A percentile compares a stretch with the other conserved stretches of the same genome.
Evolutionary conservation across 352 stramenopile genomes (phyloP).

Genomic region (Phytopythium montanum): DNA sequence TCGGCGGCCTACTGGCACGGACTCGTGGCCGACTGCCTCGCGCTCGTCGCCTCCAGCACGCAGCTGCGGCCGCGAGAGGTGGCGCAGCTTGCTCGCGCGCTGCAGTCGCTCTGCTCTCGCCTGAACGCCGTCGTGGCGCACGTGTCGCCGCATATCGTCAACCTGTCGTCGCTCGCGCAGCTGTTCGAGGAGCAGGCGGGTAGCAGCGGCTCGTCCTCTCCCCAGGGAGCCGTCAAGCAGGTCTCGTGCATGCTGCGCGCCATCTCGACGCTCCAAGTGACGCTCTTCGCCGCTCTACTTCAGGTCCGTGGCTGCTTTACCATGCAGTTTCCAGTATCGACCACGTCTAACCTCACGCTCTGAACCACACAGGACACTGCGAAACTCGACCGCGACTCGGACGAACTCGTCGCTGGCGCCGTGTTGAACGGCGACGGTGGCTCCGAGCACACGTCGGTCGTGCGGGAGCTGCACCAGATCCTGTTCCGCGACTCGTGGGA

Average conservation of each 20-base stretch:
- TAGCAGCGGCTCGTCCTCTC: conserved; percentile 55
- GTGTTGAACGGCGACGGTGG: conserved; percentile 27
- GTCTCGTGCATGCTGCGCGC: conserved; percentile 74
- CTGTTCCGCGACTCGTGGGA: conserved; percentile 70
- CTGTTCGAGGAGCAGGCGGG: conserved; percentile 46
- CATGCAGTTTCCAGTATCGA: not conserved
- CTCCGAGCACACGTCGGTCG: conserved; percentile 40
- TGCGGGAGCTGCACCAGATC: conserved; percentile 57
- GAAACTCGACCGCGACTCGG: conserved; percentile 65
- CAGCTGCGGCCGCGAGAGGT: conserved; percentile 51
- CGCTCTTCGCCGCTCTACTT: conserved; percentile 56
- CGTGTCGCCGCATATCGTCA: conserved; percentile 80
- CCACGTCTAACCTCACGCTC: too few species aligned
- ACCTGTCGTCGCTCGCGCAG: conserved; percentile 70
- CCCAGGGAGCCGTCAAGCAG: conserved; percentile 65
- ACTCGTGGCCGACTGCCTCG: conserved; percentile 60
- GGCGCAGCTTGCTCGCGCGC: conserved; percentile 38
- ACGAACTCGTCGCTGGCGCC: conserved; percentile 34
- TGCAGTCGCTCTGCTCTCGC: conserved; percentile 54
- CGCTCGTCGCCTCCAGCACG: conserved; percentile 58
- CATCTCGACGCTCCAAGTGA: conserved; percentile 68
- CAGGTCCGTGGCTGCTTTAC: conserved; percentile 10
- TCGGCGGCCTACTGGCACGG: conserved; percentile 77
- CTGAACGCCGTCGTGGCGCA: conserved; percentile 59
- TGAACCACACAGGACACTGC: conserved; percentile 29